Conservation (phyloP, 1,284 basidiomycete species). For the Exsudoporus floridanus region DNA sequence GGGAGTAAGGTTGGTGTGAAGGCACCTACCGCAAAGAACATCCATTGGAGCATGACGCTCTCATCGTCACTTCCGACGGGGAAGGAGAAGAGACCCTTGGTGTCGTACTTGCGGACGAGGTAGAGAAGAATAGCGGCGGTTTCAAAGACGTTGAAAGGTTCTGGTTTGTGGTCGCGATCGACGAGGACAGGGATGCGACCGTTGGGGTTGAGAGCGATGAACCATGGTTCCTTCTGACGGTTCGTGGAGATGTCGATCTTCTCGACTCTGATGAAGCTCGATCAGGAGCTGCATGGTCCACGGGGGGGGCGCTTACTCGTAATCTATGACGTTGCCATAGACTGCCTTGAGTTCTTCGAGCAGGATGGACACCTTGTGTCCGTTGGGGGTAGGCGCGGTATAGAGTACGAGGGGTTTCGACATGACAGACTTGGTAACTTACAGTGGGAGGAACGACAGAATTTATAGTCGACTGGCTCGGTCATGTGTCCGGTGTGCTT, state of each 20-base stretch:
- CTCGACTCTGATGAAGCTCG: slow-evolving; percentile 38
- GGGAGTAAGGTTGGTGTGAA: background rate
- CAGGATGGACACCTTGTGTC: slow-evolving; percentile 59
- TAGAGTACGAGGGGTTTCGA: slow-evolving; percentile 57
- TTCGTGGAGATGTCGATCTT: slow-evolving; percentile 51
- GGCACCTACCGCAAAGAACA: slow-evolving; percentile 56
- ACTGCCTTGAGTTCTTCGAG: slow-evolving; percentile 70
- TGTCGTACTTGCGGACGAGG: slow-evolving; percentile 53
- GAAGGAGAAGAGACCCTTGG: slow-evolving; percentile 53
- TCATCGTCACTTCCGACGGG: slow-evolving; percentile 42
- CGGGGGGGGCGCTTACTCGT: slow-evolving; percentile 46
- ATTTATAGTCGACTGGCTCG: slow-evolving; percentile 10
- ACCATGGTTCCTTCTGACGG: slow-evolving; percentile 54
- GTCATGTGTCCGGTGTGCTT: slow-evolving; percentile 18
- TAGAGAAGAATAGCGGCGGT: slow-evolving; percentile 60
- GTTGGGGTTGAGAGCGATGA: slow-evolving; percentile 57
- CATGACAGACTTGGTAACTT: slow-evolving; percentile 15
- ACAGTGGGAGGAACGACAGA: background rate
- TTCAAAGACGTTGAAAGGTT: slow-evolving; percentile 56
- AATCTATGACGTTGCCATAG: slow-evolving; percentile 51
- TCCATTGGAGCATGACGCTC: slow-evolving; percentile 63
- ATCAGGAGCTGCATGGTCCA: background rate
- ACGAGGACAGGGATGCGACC: slow-evolving; percentile 60
- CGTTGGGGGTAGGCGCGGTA: slow-evolving; percentile 66
- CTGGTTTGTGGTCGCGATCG: slow-evolving; percentile 39